Percentiles rank a stretch among this genome's conserved stretches.
These are phyloP conservation scores for Ganoderma leucocontextum DNA, from an alignment of 1,284 basidiomycete genomes.

Conservation along the genomic window DNA sequence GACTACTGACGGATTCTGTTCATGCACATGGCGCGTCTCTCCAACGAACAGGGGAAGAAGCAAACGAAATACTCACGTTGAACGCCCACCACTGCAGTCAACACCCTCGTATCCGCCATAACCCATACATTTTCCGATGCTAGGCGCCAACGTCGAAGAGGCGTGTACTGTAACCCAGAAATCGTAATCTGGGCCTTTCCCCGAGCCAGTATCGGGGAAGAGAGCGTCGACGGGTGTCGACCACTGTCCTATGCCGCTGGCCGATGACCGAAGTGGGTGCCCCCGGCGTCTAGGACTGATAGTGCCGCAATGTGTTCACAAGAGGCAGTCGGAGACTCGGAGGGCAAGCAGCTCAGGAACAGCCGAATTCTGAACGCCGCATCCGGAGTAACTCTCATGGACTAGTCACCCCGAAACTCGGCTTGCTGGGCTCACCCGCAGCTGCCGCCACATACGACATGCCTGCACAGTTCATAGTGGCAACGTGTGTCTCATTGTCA, in stretches of 20 bases:
- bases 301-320: constrained; percentile 20
- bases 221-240: neutral
- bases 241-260: neutral
- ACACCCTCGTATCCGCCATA: neutral
- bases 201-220: neutral
- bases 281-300: neutral
- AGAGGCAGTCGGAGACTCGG: constrained; percentile 21
- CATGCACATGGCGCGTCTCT: neutral
- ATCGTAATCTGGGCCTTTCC: neutral
- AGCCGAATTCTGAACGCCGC: constrained; percentile 3
- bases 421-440: constrained; percentile 18
- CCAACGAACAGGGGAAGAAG: neutral
- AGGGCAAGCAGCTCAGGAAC: constrained; percentile 17
- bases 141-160: neutral
- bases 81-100: neutral
- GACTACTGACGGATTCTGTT: neutral
- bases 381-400: neutral
- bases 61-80: neutral
- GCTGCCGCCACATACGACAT: neutral
- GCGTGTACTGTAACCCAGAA: neutral
- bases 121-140: neutral
- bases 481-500: neutral
- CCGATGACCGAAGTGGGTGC: neutral
- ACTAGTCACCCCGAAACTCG: neutral
- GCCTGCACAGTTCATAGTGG: neutral